Conservation (phyloP, 352 stramenopile species). For the Phytopythium boreale region DNA sequence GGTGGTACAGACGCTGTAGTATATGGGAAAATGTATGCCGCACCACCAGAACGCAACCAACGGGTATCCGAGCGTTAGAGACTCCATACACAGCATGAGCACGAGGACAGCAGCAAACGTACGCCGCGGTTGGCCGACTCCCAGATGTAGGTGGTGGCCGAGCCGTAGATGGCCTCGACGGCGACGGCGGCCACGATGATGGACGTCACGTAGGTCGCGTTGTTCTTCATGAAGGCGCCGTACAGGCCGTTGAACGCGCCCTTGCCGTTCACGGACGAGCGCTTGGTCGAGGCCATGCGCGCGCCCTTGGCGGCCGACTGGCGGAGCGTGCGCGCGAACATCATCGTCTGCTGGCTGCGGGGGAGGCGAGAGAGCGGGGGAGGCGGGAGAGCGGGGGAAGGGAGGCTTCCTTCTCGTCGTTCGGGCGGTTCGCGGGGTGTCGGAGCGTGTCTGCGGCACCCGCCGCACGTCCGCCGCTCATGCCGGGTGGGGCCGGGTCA, state of each 20-base stretch:
- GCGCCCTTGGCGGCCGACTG: slow-evolving; percentile 35
- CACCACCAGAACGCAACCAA: slow-evolving; percentile 46
- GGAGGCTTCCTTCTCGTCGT: not conserved
- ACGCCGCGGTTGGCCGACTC: slow-evolving; percentile 81
- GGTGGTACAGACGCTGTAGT: slow-evolving; percentile 78
- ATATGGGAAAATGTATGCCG: slow-evolving; percentile 9
- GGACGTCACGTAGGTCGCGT: slow-evolving; percentile 77
- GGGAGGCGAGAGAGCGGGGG: not conserved
- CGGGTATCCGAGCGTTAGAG: too few relatives aligned
- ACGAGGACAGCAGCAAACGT: slow-evolving; percentile 26
- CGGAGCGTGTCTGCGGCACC: not conserved
- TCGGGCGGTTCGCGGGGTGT: not conserved
- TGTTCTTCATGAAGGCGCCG: slow-evolving; percentile 80
- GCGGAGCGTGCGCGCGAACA: slow-evolving; percentile 59
- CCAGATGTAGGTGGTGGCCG: slow-evolving; percentile 73
- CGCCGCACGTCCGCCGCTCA: not conserved
- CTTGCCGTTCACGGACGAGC: slow-evolving; percentile 75
- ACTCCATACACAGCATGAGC: too few relatives aligned
- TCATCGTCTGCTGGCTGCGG: slow-evolving; percentile 12
- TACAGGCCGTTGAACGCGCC: slow-evolving; percentile 62
- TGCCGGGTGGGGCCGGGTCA: not conserved
- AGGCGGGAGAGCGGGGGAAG: not conserved
- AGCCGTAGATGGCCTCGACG: slow-evolving; percentile 73
- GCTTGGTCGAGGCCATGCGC: slow-evolving; percentile 64
- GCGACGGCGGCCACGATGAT: slow-evolving; percentile 67